phyloP scores from a whole-genome alignment of 371 early-diverging fungal species.

The Syncephalastrum sp. region DNA sequence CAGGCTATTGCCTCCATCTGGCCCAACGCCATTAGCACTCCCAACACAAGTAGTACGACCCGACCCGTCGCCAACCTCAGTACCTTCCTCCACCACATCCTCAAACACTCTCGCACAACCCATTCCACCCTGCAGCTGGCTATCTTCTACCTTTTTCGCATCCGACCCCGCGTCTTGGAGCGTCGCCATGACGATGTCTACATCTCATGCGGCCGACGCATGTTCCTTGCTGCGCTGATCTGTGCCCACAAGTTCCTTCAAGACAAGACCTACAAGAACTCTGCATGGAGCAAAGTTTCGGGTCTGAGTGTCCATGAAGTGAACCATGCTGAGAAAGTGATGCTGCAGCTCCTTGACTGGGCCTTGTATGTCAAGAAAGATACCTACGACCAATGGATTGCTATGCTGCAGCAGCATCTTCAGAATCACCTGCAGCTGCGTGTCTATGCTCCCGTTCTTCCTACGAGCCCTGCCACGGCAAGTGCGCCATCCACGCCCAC shows the following conservation, averaged over 20 bases:
- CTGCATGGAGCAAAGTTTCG: conserved; percentile 80
- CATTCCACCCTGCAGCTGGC: conserved; percentile 80
- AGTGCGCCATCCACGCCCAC: not conserved
- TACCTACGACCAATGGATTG: conserved; percentile 55
- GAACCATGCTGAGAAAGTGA: conserved; percentile 69
- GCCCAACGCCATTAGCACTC: conserved; percentile 37
- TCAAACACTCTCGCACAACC: conserved; percentile 76
- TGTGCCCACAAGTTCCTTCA: conserved; percentile 79
- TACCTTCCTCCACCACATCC: conserved; percentile 72
- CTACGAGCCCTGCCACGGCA: not conserved
- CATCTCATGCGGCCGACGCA: conserved; percentile 70
- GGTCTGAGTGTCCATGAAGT: conserved; percentile 70
- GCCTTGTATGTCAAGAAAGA: conserved; percentile 64
- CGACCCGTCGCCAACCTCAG: conserved; percentile 62
- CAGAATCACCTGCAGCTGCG: conserved; percentile 10
- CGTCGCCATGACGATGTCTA: conserved; percentile 35
- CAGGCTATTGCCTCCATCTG: conserved; percentile 63
- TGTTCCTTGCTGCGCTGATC: conserved; percentile 79
- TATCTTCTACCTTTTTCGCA: conserved; percentile 68
- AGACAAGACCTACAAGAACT: conserved; percentile 81
- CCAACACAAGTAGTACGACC: conserved; percentile 33
- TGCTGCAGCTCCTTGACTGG: conserved; percentile 74
- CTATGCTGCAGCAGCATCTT: conserved; percentile 37
- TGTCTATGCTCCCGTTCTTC: conserved; percentile 1
- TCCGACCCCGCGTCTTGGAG: conserved; percentile 42